Conservation (phyloP, 148 eudicot genomes). For the Talinum fruticosum region DNA sequence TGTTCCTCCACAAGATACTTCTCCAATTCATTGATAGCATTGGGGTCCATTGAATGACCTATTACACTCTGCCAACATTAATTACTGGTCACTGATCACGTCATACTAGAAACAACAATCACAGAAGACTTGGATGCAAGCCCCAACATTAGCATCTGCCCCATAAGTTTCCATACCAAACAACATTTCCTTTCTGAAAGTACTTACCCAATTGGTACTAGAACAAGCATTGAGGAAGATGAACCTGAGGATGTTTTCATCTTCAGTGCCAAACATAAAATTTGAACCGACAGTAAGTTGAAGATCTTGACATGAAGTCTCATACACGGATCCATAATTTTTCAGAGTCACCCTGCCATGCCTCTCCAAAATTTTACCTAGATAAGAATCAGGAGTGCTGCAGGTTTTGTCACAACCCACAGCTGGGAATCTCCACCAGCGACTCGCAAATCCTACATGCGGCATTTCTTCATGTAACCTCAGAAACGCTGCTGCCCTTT, state of each 20-base stretch:
- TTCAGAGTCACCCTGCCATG: constrained; percentile 56
- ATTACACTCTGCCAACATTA: constrained; percentile 48
- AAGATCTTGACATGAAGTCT: constrained; percentile 57
- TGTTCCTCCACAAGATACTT: constrained; percentile 46
- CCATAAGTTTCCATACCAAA: background rate
- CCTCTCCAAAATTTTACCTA: constrained; percentile 47
- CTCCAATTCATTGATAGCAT: constrained; percentile 35
- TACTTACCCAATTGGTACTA: constrained; percentile 59
- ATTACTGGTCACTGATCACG: background rate
- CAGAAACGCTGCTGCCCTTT: constrained; percentile 55
- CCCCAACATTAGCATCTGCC: background rate
- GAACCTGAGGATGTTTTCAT: constrained; percentile 51
- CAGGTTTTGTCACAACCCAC: constrained; percentile 16
- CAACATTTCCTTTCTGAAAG: background rate
- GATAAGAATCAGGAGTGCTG: constrained; percentile 23
- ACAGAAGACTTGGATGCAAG: background rate
- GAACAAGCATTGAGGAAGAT: constrained; percentile 57
- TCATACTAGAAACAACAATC: background rate
- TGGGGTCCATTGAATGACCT: constrained; percentile 56
- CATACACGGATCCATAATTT: constrained; percentile 59
- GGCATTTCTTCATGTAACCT: constrained; percentile 42
- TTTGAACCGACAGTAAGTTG: constrained; percentile 44
- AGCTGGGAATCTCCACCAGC: constrained; percentile 25
- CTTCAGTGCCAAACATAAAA: constrained; percentile 34
- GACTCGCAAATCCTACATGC: constrained; percentile 22